A percentile compares a stretch with the other conserved stretches of the same genome.
These are phyloP conservation scores for Medicago lupulina DNA, from an alignment of 306 rosid genomes.

Conservation along the genomic window DNA sequence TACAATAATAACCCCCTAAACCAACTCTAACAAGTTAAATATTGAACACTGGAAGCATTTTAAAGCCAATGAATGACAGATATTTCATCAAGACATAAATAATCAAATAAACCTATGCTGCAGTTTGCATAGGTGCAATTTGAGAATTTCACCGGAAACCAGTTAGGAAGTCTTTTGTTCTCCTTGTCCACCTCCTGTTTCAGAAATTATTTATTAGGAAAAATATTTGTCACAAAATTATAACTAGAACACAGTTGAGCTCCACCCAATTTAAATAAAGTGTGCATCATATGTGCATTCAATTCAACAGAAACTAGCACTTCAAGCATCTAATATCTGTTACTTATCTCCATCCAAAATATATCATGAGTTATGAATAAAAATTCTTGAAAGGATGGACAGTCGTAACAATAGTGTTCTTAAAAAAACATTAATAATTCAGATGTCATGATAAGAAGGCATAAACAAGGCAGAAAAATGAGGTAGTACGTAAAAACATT, in stretches of 20 bases:
- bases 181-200: conserved; percentile 22
- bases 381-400: conserved; percentile 15
- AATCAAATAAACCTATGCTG: conserved; percentile 23
- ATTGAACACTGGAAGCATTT: conserved; percentile 35
- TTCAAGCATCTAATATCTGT: conserved; percentile 26
- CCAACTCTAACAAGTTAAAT: conserved; percentile 47
- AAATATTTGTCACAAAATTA: conserved; percentile 10
- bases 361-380: conserved; percentile 14
- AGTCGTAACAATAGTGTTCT: not conserved
- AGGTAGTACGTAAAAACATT: conserved; percentile 4
- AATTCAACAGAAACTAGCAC: conserved; percentile 4
- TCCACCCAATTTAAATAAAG: conserved; percentile 15
- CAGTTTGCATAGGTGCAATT: conserved; percentile 22
- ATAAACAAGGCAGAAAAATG: conserved; percentile 27
- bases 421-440: not conserved
- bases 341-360: not conserved
- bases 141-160: not conserved
- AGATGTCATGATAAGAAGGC: not conserved
- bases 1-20: conserved; percentile 36
- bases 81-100: conserved; percentile 39
- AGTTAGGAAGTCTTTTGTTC: conserved; percentile 23
- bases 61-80: conserved; percentile 30
- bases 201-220: conserved; percentile 27
- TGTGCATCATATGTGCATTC: conserved; percentile 15
- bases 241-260: conserved; percentile 4